Evolutionary conservation across 176 grass and related monocot species (phyloP).

Genomic region (Ampelocalamus luodianensis): DNA sequence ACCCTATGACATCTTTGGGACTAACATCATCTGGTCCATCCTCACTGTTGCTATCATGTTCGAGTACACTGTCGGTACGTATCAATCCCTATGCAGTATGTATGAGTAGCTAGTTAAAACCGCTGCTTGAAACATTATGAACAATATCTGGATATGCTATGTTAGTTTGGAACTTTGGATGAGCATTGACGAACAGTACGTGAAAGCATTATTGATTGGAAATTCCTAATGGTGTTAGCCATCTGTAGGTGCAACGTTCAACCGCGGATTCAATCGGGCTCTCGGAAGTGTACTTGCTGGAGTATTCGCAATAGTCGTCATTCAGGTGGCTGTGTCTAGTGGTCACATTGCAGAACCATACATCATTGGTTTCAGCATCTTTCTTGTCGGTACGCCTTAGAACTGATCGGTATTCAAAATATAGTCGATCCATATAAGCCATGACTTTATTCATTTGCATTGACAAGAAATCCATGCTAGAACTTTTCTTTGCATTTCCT

Average conservation of each 20-base stretch:
- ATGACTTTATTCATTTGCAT: constrained; percentile 9
- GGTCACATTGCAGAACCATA: constrained; percentile 82
- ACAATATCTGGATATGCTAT: not conserved
- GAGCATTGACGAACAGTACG: not conserved
- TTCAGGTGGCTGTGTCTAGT: constrained; percentile 72
- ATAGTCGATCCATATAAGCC: not conserved
- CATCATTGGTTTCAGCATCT: constrained; percentile 85
- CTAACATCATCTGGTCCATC: constrained; percentile 83
- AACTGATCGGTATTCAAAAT: not conserved
- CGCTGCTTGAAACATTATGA: constrained; percentile 18
- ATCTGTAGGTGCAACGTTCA: constrained; percentile 77
- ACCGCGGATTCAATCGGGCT: constrained; percentile 77
- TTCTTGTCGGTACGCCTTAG: constrained; percentile 61
- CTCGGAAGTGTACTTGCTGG: constrained; percentile 81
- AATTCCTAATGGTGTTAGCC: constrained; percentile 10
- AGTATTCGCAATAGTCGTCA: constrained; percentile 75
- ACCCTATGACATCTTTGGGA: constrained; percentile 73
- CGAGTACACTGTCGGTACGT: constrained; percentile 92
- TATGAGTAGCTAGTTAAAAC: constrained; percentile 21
- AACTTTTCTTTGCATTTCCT: not conserved
- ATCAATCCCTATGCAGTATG: constrained; percentile 28
- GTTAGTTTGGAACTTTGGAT: constrained; percentile 11
- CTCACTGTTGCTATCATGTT: constrained; percentile 92
- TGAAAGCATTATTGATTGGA: not conserved
- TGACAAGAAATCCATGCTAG: constrained; percentile 10